phyloP scores from a whole-genome alignment of 768 basidiomycete species.

The Rhodotorula paludigena region DNA sequence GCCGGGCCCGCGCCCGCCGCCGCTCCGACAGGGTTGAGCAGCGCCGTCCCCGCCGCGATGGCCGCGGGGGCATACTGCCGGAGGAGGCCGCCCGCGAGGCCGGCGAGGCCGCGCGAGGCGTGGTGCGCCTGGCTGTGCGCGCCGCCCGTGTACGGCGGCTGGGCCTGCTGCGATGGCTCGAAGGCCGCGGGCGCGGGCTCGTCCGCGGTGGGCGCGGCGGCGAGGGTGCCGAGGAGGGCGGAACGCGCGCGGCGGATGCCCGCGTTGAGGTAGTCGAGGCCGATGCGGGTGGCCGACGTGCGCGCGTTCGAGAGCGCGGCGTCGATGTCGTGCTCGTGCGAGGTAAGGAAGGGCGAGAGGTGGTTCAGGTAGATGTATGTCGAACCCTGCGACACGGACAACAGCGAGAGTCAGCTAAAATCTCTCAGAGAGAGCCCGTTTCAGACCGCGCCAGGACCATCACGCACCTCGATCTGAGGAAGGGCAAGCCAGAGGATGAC shows the following conservation, averaged over 20 bases:
- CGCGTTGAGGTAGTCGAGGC: conserved; percentile 32
- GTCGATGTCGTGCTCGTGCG: conserved; percentile 51
- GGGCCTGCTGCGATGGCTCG: conserved; percentile 4
- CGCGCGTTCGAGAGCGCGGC: conserved; percentile 44
- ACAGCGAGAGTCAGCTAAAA: too few relatives aligned
- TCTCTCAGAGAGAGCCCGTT: too few relatives aligned
- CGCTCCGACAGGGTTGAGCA: conserved; percentile 13
- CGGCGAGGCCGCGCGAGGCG: neutral
- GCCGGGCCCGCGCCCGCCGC: neutral
- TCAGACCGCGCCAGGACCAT: too few relatives aligned
- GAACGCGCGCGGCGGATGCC: neutral
- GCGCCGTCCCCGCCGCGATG: conserved; percentile 22
- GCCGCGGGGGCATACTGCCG: conserved; percentile 30
- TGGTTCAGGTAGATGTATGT: conserved; percentile 48
- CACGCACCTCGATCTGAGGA: conserved; percentile 49
- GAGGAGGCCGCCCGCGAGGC: conserved; percentile 2
- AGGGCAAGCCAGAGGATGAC: conserved; percentile 49
- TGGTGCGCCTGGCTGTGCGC: neutral
- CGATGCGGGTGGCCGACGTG: neutral
- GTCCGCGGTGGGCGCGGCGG: neutral
- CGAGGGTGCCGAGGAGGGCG: conserved; percentile 2
- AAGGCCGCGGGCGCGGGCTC: neutral
- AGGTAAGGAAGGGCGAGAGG: conserved; percentile 49
- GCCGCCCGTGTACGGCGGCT: neutral
- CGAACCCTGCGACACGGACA: conserved; percentile 50